Conservation (phyloP, 2,329 filamentous ascomycete species). For the Ascochyta lentis region DNA sequence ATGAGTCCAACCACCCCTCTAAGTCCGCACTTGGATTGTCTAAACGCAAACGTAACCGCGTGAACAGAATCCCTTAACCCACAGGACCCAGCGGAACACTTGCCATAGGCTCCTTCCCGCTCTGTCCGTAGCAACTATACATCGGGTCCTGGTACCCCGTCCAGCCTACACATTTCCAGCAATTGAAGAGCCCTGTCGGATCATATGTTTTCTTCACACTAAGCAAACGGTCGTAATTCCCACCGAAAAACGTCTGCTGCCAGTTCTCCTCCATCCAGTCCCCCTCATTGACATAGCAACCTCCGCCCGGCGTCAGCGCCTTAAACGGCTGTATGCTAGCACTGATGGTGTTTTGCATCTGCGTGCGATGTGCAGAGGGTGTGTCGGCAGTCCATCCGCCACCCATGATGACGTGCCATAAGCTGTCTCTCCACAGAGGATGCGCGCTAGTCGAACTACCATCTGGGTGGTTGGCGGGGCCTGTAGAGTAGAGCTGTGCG, state of each 20-base stretch:
- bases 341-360: slow-evolving; percentile 41
- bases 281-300: slow-evolving; percentile 47
- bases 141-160: slow-evolving; percentile 42
- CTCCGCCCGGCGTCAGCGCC: slow-evolving; percentile 43
- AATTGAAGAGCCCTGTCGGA: slow-evolving; percentile 43
- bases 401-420: slow-evolving; percentile 47
- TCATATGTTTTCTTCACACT: slow-evolving; percentile 41
- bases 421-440: slow-evolving; percentile 39
- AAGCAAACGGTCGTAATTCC: slow-evolving; percentile 38
- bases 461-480: slow-evolving; percentile 41
- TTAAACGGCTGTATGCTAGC: slow-evolving; percentile 43
- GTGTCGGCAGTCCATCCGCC: slow-evolving; percentile 38
- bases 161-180: slow-evolving; percentile 49
- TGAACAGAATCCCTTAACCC: neutral
- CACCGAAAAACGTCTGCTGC: slow-evolving; percentile 45
- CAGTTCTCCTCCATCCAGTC: slow-evolving; percentile 46
- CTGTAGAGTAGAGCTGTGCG: slow-evolving; percentile 47
- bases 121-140: slow-evolving; percentile 42
- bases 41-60: neutral
- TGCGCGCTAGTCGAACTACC: slow-evolving; percentile 42
- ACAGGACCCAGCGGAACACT: slow-evolving; percentile 32
- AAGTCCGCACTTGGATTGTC: too few species aligned
- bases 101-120: slow-evolving; percentile 25
- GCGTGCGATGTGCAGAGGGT: slow-evolving; percentile 22
- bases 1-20: neutral